Evolutionary conservation across 176 grass and related monocot genomes (phyloP), one percentile per base, ranked within the genome.

Genomic region (Oryza nivara): DNA sequence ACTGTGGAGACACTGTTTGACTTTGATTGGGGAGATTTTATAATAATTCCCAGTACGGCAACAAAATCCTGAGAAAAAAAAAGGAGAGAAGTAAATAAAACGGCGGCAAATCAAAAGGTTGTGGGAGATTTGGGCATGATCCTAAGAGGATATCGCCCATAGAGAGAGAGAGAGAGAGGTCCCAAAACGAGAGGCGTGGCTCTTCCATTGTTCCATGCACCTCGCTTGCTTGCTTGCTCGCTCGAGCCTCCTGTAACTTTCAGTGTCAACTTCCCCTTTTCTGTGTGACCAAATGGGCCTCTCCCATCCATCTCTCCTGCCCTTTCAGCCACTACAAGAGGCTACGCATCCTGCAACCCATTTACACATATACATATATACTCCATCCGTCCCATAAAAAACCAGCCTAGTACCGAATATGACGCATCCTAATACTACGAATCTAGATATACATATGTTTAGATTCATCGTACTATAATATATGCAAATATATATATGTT

Each of bases 221-320:
- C 56, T 60, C 5, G 52, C 30, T 32, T 2, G 30, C 52, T 16
- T 15, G 47, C 12, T 49, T 15, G 52, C 58, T 61, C 8, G 7
- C 58, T 22, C 6, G 20, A 68, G 16, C 70, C 68, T n/a, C 3
- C 40, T 30, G 82, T 88, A 43, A 36, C 78, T 88, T 85, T 91
- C 86, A 88, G 78, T 51, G 86, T 91, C 86, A 54, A 85, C 79
- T 85, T 88, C 67, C 80, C 46, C 58, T 80, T 70, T 76, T 76
- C 6, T 63, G 51, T 52, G 80, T 72, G 79, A 77, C 79, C 73
- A 65, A 45, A 69, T 56, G 11, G 47, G 15, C 36, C 63, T 36
- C 54, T 32, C 30, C 30, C 30, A 32, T 32, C 19, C 54, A 15
- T 58, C 54, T 58, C 54, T 20, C 67, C 67, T 76, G 76, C 25